Evolutionary conservation across 2,329 filamentous ascomycete species (phyloP).

Genomic region (Ustulina deusta): DNA sequence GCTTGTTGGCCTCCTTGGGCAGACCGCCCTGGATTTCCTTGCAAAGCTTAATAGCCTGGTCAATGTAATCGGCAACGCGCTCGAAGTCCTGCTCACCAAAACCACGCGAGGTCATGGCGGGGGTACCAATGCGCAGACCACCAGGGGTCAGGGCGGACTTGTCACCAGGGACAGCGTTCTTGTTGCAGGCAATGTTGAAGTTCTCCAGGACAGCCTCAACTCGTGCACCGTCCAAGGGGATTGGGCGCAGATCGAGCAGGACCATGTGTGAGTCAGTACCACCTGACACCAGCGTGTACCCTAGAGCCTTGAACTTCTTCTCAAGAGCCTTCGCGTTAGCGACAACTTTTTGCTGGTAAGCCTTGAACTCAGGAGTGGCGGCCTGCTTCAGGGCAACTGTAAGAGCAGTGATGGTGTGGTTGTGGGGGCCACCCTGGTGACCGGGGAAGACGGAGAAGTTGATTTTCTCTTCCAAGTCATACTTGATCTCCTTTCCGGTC

Average conservation of each 20-base stretch:
- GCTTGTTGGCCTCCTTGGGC: slow-evolving; percentile 98
- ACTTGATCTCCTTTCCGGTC: slow-evolving; percentile 88
- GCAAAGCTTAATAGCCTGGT: slow-evolving; percentile 87
- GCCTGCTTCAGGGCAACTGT: slow-evolving; percentile 96
- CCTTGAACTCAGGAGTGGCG: slow-evolving; percentile 87
- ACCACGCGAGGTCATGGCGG: slow-evolving; percentile 96
- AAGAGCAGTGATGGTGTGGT: slow-evolving; percentile 98
- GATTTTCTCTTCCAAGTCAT: slow-evolving; percentile 95
- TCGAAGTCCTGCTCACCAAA: slow-evolving; percentile 94
- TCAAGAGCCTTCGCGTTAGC: slow-evolving; percentile 94
- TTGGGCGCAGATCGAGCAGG: slow-evolving; percentile 89
- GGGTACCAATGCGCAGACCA: slow-evolving; percentile 95
- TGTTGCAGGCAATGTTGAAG: slow-evolving; percentile 99
- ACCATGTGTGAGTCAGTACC: slow-evolving; percentile 99
- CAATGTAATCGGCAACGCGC: slow-evolving; percentile 89
- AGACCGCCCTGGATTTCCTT: slow-evolving; percentile 86
- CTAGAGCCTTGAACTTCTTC: slow-evolving; percentile 83
- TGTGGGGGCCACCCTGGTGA: slow-evolving; percentile 98
- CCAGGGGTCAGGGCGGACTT: slow-evolving; percentile 95
- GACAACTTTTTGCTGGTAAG: slow-evolving; percentile 93
- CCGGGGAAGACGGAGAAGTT: slow-evolving; percentile 99
- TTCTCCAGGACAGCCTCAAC: slow-evolving; percentile 96
- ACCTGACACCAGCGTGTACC: slow-evolving; percentile 93
- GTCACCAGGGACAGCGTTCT: slow-evolving; percentile 98
- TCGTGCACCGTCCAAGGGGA: slow-evolving; percentile 89